A percentile compares a stretch with the other conserved stretches of the same genome.
Conservation (phyloP, 116 monocot species). For the Posidonia oceanica region DNA sequence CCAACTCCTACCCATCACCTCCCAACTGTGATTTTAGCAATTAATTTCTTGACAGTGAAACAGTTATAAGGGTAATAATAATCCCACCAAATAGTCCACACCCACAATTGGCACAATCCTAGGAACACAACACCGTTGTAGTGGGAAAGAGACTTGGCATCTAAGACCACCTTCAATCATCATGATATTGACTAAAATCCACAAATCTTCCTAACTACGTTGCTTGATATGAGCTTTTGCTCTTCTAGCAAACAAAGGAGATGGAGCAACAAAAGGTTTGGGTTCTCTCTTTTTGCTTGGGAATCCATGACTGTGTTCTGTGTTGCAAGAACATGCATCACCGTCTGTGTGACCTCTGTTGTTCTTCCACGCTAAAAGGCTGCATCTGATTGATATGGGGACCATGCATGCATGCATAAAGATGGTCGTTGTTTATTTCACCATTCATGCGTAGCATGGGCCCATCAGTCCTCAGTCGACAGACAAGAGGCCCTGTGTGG, state of each 20-base stretch:
- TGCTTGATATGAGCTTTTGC: no score
- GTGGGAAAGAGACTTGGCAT: no score
- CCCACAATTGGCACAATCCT: neutral
- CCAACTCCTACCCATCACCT: neutral
- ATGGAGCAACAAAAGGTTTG: no score
- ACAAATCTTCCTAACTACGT: no score
- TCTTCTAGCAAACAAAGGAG: no score
- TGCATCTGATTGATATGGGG: neutral
- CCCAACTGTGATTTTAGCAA: neutral
- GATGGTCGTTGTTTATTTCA: neutral
- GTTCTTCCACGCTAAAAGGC: neutral
- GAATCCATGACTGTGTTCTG: no score
- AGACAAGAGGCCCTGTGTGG: no score
- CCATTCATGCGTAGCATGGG: neutral
- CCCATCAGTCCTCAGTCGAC: no score
- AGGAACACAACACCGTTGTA: neutral
- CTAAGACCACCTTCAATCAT: no score
- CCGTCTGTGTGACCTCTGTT: neutral
- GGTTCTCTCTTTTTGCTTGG: no score
- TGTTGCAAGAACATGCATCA: neutral
- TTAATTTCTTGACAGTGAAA: neutral
- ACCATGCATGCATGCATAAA: conserved; percentile 1
- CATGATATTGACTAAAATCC: no score
- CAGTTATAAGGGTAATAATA: neutral
- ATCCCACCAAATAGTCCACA: neutral